phyloP scores from a whole-genome alignment of 192 early-diverging fungal genomes.

The Coemansia sp. region DNA sequence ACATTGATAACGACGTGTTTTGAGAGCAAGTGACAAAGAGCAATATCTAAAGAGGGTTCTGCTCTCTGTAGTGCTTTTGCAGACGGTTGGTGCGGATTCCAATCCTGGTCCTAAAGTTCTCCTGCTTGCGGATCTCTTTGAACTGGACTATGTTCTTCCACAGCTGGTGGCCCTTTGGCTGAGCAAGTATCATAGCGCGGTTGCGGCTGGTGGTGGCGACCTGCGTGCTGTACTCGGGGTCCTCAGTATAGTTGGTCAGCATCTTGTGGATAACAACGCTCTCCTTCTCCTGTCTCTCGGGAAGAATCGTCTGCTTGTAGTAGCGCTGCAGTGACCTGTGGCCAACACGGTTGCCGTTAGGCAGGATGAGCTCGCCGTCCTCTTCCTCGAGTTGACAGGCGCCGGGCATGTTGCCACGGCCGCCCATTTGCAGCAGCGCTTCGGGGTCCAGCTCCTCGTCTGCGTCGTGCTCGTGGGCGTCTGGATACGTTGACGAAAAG shows the following conservation, averaged over 20 bases:
- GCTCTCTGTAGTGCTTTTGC: conserved; percentile 81
- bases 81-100: conserved; percentile 81
- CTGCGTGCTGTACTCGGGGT: conserved; percentile 39
- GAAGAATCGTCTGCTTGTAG: conserved; percentile 76
- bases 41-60: conserved; percentile 64
- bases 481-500: conserved; percentile 85
- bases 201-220: conserved; percentile 30
- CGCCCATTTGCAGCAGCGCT: conserved; percentile 28
- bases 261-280: conserved; percentile 77
- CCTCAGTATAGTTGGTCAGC: conserved; percentile 65
- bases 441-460: conserved; percentile 43
- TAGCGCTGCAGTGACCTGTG: conserved; percentile 78
- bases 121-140: conserved; percentile 59
- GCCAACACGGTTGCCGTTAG: conserved; percentile 77
- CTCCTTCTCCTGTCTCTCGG: conserved; percentile 63
- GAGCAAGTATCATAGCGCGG: conserved; percentile 40
- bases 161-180: conserved; percentile 40
- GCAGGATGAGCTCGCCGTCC: conserved; percentile 83
- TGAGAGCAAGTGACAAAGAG: too few species aligned
- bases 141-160: conserved; percentile 52
- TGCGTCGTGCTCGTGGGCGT: conserved; percentile 51
- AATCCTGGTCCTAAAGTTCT: conserved; percentile 65
- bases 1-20: too few species aligned
- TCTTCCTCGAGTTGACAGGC: conserved; percentile 64
- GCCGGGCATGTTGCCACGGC: conserved; percentile 16